Base-by-base conservation (phyloP, 2,329 filamentous ascomycete genomes). In the Beauveria scarabaeidicola region DNA sequence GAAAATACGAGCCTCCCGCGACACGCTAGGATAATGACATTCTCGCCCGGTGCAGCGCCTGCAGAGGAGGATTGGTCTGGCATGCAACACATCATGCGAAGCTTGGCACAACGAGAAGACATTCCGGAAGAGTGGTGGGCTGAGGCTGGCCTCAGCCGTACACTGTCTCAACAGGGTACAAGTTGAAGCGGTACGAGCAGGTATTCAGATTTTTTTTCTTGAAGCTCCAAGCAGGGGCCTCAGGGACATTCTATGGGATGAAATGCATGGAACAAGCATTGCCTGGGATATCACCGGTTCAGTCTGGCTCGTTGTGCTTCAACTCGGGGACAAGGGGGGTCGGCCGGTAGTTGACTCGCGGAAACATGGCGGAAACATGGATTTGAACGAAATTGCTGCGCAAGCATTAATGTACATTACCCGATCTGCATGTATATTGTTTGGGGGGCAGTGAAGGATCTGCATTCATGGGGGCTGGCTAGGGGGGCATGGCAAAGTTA, bases 121-220 rank as follows among this genome's bases (percentile, higher is more conserved):
- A 87, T 94, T 58, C 88, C 89, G 0, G 89, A 94, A 62, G 86
- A 90, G 64, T 92, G 88, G 85, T 95, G 90, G 90, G 83, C 83
- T 61, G 81, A 83, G 66, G 86, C 81, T 61, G 87, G 87, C 46
- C 78, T 90, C 63, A 85, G 79, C 67, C 81, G 85, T 63, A 86
- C 78, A 15, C 72, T 84, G 58, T 68, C 68, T 40, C 68, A 65
- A 52, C 69, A 70, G 44, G 70, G 65, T 58, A 63, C 59, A 56
- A 50, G 54, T 41, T 60, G 13, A 57, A 50, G 46, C 47, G 13
- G 17, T 10, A 17, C n/a, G 2, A 17, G 17, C 25, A 46, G 32
- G 29, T n/a, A 48, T 36, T 15, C 11, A 36, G 5, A 15, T 25
- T 47, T 38, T 3, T 46, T 25, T 25, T 9, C 9, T 27, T 56